Evolutionary conservation across 1,284 basidiomycete species (phyloP).

Genomic region (Fomitopsis betulina): DNA sequence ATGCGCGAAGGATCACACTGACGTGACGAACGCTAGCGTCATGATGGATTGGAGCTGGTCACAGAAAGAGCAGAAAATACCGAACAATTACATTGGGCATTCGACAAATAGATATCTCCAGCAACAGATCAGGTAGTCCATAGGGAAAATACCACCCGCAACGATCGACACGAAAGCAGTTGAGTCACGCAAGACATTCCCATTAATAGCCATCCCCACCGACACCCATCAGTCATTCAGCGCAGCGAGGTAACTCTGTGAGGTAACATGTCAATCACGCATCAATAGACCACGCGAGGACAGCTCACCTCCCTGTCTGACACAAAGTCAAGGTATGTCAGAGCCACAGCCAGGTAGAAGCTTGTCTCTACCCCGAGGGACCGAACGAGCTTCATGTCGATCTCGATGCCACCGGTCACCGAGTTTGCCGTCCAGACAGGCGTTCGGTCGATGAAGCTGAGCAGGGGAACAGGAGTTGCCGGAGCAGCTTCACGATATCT

Average conservation of each 20-base stretch:
- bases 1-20: no score
- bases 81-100: neutral
- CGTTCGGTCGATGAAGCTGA: constrained; percentile 68
- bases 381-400: constrained; percentile 53
- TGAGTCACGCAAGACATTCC: neutral
- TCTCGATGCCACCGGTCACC: constrained; percentile 56
- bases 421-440: constrained; percentile 56
- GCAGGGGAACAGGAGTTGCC: constrained; percentile 38
- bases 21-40: no score
- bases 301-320: constrained; percentile 65
- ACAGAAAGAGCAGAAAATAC: neutral
- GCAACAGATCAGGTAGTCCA: neutral
- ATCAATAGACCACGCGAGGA: neutral
- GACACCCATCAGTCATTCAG: neutral
- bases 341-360: constrained; percentile 70
- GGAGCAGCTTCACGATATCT: constrained; percentile 21
- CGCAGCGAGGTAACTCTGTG: constrained; percentile 1
- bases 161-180: neutral
- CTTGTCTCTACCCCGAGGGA: constrained; percentile 64
- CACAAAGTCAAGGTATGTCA: constrained; percentile 73
- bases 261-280: neutral
- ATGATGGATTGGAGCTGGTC: no score
- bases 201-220: neutral
- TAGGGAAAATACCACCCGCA: neutral
- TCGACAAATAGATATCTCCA: neutral